Percentiles rank a stretch among this genome's conserved stretches.
These are phyloP conservation scores for Harringtonia aguacate DNA, from an alignment of 2,329 filamentous ascomycete species.

Conservation along the genomic window DNA sequence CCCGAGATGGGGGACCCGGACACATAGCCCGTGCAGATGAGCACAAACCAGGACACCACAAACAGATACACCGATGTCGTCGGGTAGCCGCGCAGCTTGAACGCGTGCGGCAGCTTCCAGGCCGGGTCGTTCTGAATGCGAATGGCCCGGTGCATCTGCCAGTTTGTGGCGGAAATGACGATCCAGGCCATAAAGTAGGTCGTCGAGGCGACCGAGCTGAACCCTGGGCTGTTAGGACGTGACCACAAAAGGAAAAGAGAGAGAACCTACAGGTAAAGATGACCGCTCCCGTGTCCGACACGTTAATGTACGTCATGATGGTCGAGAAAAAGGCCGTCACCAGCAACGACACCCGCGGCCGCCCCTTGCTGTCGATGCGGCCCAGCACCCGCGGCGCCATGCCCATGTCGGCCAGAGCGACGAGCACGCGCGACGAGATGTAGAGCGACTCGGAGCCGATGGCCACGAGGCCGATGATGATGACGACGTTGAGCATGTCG, in stretches of 20 bases:
- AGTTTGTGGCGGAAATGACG: neutral
- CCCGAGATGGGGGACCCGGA: neutral
- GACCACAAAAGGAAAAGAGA: too few species aligned
- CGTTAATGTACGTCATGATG: neutral
- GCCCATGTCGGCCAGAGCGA: neutral
- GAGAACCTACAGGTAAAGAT: too few species aligned
- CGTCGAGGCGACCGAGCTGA: neutral
- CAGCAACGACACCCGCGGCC: neutral
- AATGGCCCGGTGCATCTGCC: neutral
- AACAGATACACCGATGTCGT: neutral
- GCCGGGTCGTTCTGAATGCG: neutral
- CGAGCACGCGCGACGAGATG: neutral
- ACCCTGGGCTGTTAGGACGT: too few species aligned
- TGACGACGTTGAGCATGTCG: neutral
- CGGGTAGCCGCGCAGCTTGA: neutral
- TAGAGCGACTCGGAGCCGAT: neutral
- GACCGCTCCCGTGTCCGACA: neutral
- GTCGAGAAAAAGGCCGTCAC: neutral
- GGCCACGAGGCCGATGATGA: neutral
- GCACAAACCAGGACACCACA: neutral
- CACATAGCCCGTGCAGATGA: neutral
- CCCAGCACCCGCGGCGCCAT: neutral
- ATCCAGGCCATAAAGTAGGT: slow-evolving; percentile 2
- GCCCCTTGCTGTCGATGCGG: neutral
- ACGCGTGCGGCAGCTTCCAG: neutral